phyloP scores from a whole-genome alignment of 306 rosid species.

The Lathyrus oleraceus region DNA sequence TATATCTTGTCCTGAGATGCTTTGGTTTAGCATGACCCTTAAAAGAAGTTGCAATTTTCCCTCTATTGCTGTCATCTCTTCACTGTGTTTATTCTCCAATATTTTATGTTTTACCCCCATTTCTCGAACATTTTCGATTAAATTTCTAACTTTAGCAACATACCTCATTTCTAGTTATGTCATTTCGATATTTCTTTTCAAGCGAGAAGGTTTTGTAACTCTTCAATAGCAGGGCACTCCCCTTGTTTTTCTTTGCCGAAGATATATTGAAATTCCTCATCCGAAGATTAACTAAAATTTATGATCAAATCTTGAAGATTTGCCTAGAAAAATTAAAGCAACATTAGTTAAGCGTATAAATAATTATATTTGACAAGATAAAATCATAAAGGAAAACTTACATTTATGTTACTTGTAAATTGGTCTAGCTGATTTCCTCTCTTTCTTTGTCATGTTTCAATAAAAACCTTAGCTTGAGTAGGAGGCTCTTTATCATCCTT shows the following conservation, averaged over 20 bases:
- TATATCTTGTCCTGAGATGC: neutral
- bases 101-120: neutral
- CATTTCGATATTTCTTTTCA: neutral
- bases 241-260: neutral
- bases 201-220: neutral
- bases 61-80: neutral
- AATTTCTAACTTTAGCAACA: neutral
- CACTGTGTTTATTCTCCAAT: neutral
- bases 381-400: neutral
- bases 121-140: neutral
- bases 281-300: neutral
- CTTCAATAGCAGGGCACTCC: neutral
- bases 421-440: neutral
- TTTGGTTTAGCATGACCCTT: neutral
- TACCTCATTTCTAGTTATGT: neutral
- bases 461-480: neutral
- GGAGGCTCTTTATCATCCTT: neutral
- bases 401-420: neutral
- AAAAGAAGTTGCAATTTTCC: neutral
- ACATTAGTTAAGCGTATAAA: neutral
- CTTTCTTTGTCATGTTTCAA: constrained; percentile 6
- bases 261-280: neutral
- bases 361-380: neutral
- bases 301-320: neutral
- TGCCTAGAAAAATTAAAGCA: constrained; percentile 2